A percentile compares a stretch with the other conserved stretches of the same genome.
Conservation (phyloP, 805 yeast genomes). For the Kodamaea sagamina region DNA sequence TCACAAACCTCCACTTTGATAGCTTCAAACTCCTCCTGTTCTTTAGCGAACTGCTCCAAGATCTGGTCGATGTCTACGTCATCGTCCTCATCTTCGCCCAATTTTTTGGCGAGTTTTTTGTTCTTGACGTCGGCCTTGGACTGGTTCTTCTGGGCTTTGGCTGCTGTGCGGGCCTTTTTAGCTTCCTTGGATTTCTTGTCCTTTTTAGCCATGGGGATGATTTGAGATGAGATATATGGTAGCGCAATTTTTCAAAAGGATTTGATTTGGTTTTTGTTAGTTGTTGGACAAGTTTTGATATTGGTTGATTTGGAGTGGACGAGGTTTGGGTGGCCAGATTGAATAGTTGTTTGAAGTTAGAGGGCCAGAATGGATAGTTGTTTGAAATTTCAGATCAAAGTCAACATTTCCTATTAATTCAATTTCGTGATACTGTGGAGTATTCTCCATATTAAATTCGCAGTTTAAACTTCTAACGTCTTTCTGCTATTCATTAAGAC, state of each 20-base stretch:
- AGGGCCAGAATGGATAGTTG: no score
- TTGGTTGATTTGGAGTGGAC: no score
- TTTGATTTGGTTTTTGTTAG: no score
- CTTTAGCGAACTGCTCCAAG: slow-evolving; percentile 70
- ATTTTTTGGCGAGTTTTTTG: slow-evolving; percentile 73
- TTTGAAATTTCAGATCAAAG: no score
- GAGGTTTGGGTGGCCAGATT: no score
- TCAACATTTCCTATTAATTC: no score
- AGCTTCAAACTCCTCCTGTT: slow-evolving; percentile 78
- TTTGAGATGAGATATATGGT: slow-evolving; percentile 2
- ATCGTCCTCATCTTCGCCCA: slow-evolving; percentile 80
- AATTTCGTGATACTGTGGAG: no score
- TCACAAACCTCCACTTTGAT: slow-evolving; percentile 58
- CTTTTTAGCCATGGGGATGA: slow-evolving; percentile 73
- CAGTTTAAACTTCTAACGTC: no score
- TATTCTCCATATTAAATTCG: no score
- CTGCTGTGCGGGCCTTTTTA: slow-evolving; percentile 85
- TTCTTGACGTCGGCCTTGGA: slow-evolving; percentile 72
- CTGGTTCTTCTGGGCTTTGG: slow-evolving; percentile 73
- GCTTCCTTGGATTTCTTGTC: slow-evolving; percentile 86
- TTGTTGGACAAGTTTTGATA: no score
- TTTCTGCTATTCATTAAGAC: no score
- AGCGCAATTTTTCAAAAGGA: neutral
- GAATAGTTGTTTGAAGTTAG: no score
- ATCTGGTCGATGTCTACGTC: slow-evolving; percentile 86